Evolutionary conservation across 257 asterid species (phyloP), one percentile per base, ranked within the genome.

Genomic region (Solanum virginianum): DNA sequence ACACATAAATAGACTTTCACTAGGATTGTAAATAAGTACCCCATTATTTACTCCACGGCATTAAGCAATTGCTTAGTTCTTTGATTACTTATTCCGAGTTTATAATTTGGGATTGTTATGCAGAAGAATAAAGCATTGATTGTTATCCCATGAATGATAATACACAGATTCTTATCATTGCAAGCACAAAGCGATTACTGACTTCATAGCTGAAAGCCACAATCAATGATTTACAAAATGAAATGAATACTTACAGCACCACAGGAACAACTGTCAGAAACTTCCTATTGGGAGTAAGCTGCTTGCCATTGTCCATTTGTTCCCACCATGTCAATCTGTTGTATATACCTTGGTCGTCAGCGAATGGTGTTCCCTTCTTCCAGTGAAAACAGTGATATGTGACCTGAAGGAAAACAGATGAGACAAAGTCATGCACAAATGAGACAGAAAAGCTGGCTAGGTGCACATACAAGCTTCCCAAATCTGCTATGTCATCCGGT

Each of bases 341-440:
- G 86, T 95, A 95, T 66, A 95, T 93, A 68, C 98, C 98, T 91
- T 95, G 98, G 85, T 95, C 97, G 87, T 95, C 98, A 88, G 98
- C 92, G 87, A 95, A 95, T 8, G 98, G 98, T n/a, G 98, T 95
- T 87, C 98, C 98, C 90, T 95, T 95, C 88, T 92, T 92, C 98
- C 98, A 95, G 83, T 95, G 98, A 91, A 95, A 95, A 88, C 92
- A 93, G 86, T 92, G 97, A 88, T 95, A 95, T 3, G 98, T 94
- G 39, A 94, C 93, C 98, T 94, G 62, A 43, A 89, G 80, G 41
- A 60, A 68, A 22, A 66, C 82, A 87, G 69, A 72, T 80, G 86
- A 8, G 85, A 63, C 43, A 29, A 69, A 32, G 10, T 79, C 53
- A 79, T 79, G 66, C 47, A 53, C 49, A 53, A 53, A 53, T 10